Base-by-base conservation (phyloP, 2,329 filamentous ascomycete genomes). In the Penicillium sp. region DNA sequence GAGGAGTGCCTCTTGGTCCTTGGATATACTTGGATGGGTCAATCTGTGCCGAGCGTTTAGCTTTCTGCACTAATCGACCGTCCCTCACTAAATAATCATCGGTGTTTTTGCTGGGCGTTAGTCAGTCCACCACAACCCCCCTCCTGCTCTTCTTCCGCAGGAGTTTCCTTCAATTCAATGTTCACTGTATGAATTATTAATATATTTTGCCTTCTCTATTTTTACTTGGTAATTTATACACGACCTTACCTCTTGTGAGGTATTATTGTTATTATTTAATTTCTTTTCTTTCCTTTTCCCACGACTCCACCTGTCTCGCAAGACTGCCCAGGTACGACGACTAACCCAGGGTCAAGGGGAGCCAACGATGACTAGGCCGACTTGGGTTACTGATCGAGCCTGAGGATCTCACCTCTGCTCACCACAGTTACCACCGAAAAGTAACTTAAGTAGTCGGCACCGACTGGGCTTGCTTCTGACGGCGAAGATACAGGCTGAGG, bases 31-130 rank as follows among this genome's bases (percentile, higher is more conserved):
- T 6, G 55, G 11, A 60, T 56, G 19, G 57, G 30, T 23, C 51
- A 45, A 56, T 54, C 46, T 56, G 60, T 55, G 49, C 56, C 60
- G 55, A 64, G 56, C 53, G 41, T 56, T 57, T 60, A 56, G 56
- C 38, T 53, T 23, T 53, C 30, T 49, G 45, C 46, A 21, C 56
- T 58, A 58, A 58, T 58, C 29, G 11, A 21, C 26, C 45, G 30
- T 17, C 7, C 53, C 23, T 44, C 38, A 30, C 53, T 58, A 58
- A 41, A 56, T 57, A 51, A 50, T 52, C 38, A 55, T 56, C 38
- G 30, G 44, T 35, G 53, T 35, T 56, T 57, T 61, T 35, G 35
- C 48, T 53, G 46, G 49, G 59, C 47, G 47, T 31, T 54, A 50
- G 55, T 48, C 47, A 61, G 47, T 50, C 46, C 53, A 56, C 46